Percentiles rank a stretch among this genome's conserved stretches.
Evolutionary conservation across 2,329 filamentous ascomycete genomes (phyloP).

Genomic region (Claviceps spartinae): DNA sequence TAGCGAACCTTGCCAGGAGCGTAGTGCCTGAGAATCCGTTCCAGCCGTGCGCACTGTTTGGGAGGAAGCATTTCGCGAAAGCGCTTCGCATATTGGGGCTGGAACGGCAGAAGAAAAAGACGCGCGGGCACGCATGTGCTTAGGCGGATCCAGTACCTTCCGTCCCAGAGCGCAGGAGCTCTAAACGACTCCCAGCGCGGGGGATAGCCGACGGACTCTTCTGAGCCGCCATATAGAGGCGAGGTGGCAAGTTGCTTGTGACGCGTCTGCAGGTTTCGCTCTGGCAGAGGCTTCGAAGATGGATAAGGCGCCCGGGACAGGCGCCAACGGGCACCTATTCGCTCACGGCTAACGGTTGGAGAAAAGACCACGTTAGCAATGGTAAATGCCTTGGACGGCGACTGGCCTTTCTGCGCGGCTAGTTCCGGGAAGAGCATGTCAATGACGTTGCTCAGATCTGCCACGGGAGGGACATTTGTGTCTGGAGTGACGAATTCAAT

Average conservation of each 20-base stretch:
- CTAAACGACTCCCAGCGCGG: constrained; percentile 19
- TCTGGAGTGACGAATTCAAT: constrained; percentile 39
- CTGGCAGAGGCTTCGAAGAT: constrained; percentile 21
- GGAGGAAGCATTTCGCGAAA: constrained; percentile 32
- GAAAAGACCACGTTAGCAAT: constrained; percentile 26
- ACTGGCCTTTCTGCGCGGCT: constrained; percentile 5
- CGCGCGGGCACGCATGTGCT: constrained; percentile 27
- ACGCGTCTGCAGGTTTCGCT: constrained; percentile 12
- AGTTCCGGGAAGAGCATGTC: constrained; percentile 36
- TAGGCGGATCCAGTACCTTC: constrained; percentile 47
- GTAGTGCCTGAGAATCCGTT: constrained; percentile 30
- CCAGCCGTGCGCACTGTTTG: constrained; percentile 21
- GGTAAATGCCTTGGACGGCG: constrained; percentile 26
- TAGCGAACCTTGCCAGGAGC: constrained; percentile 43
- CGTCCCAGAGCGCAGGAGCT: constrained; percentile 36
- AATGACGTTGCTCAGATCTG: constrained; percentile 31
- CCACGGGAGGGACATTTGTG: constrained; percentile 25
- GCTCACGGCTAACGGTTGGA: constrained; percentile 13
- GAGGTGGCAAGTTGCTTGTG: constrained; percentile 7
- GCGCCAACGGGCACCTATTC: constrained; percentile 23
- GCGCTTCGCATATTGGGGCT: constrained; percentile 27
- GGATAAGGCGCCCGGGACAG: constrained; percentile 34
- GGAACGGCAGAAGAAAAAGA: constrained; percentile 33
- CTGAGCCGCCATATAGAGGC: background rate
- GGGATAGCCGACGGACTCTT: constrained; percentile 5